phyloP scores from a whole-genome alignment of 257 asterid species.

The Henckelia pumila region DNA sequence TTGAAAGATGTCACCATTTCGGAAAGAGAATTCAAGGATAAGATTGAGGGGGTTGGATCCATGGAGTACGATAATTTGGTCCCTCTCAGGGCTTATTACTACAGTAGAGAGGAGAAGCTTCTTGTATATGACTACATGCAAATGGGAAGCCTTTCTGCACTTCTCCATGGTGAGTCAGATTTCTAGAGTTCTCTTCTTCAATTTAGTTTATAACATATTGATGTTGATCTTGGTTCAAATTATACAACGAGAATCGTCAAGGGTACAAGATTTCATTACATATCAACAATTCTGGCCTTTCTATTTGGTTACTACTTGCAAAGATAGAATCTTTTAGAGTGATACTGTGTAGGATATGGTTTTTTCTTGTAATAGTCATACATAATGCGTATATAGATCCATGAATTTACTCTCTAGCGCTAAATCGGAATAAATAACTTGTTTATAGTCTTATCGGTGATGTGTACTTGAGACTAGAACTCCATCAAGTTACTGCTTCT shows the following conservation, averaged over 20 bases:
- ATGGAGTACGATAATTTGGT: conserved; percentile 43
- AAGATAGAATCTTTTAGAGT: neutral
- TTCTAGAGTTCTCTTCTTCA: neutral
- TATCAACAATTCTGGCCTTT: neutral
- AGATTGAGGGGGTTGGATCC: conserved; percentile 34
- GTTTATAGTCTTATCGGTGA: neutral
- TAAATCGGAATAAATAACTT: neutral
- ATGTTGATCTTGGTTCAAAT: neutral
- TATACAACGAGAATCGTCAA: neutral
- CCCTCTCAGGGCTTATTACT: conserved; percentile 45
- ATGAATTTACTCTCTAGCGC: neutral
- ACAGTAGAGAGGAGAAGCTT: conserved; percentile 49
- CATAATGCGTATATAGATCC: neutral
- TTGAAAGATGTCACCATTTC: conserved; percentile 38
- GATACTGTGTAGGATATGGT: neutral
- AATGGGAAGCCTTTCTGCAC: conserved; percentile 50
- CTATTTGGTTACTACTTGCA: neutral
- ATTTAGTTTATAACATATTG: neutral
- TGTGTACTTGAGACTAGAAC: neutral
- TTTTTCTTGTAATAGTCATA: neutral
- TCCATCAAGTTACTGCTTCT: neutral
- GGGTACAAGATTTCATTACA: neutral
- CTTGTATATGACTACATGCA: conserved; percentile 48
- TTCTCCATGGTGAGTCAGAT: conserved; percentile 40
- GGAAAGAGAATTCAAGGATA: conserved; percentile 40